phyloP scores from a whole-genome alignment of 2,329 filamentous ascomycete species.

The Cladorrhinum sp. region DNA sequence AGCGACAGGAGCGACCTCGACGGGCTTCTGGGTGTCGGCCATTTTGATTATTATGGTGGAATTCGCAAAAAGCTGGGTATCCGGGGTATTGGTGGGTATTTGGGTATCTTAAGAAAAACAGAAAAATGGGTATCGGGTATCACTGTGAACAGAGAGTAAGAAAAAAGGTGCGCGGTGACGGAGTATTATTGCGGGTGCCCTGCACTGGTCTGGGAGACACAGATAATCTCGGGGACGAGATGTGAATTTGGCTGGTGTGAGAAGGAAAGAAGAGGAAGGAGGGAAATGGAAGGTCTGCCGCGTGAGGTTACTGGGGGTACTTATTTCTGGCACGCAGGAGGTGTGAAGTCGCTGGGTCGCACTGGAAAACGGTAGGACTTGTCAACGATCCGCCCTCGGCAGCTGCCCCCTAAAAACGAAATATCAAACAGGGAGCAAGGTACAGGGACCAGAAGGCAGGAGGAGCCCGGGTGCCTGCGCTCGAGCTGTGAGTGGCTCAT shows the following conservation, averaged over 20 bases:
- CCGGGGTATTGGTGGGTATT: conserved; percentile 18
- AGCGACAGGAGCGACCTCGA: conserved; percentile 48
- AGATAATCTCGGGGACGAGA: conserved; percentile 22
- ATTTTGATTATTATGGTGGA: conserved; percentile 48
- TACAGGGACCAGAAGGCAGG: background rate
- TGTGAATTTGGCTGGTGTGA: conserved; percentile 16
- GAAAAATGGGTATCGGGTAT: conserved; percentile 31
- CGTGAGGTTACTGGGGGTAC: conserved; percentile 27
- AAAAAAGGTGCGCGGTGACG: conserved; percentile 24
- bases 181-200: conserved; percentile 25
- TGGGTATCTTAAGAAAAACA: conserved; percentile 20
- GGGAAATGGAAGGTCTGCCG: conserved; percentile 17
- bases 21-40: conserved; percentile 71
- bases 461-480: background rate
- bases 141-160: conserved; percentile 28
- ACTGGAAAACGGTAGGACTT: conserved; percentile 21
- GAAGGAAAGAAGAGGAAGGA: conserved; percentile 27
- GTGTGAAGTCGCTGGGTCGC: conserved; percentile 13
- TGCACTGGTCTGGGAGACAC: conserved; percentile 25
- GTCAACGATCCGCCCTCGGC: conserved; percentile 14
- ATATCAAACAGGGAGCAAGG: background rate
- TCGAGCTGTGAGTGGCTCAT: conserved; percentile 13
- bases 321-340: conserved; percentile 25
- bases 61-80: conserved; percentile 21
- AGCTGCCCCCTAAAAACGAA: background rate